These are phyloP conservation scores for Candida sp. DNA, from an alignment of 1,139 yeast species.

Conservation along the genomic window DNA sequence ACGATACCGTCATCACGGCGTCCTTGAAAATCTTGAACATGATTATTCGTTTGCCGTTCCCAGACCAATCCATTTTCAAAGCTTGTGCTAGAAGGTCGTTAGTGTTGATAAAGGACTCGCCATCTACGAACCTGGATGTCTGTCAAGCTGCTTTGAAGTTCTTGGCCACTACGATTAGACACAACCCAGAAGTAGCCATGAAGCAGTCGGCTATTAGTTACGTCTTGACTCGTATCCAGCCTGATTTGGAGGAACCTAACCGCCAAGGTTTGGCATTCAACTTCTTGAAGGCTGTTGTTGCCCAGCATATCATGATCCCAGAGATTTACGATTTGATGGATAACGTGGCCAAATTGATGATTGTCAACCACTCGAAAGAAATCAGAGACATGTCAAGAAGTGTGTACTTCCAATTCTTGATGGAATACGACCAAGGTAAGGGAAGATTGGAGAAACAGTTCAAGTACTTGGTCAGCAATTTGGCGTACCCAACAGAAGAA, in stretches of 20 bases:
- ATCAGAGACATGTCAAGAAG: slow-evolving; percentile 88
- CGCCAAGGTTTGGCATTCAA: slow-evolving; percentile 89
- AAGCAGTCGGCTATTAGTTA: slow-evolving; percentile 79
- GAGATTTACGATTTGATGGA: slow-evolving; percentile 94
- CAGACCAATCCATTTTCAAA: slow-evolving; percentile 57
- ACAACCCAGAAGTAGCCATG: slow-evolving; percentile 65
- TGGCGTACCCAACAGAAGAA: slow-evolving; percentile 82
- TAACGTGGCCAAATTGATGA: slow-evolving; percentile 80
- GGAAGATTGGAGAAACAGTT: slow-evolving; percentile 86
- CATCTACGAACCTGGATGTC: slow-evolving; percentile 79
- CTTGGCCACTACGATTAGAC: slow-evolving; percentile 73
- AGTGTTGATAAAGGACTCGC: slow-evolving; percentile 71
- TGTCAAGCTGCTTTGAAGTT: slow-evolving; percentile 83
- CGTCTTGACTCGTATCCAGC: slow-evolving; percentile 74
- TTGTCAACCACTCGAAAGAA: slow-evolving; percentile 84
- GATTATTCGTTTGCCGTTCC: slow-evolving; percentile 65
- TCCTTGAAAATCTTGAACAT: slow-evolving; percentile 67
- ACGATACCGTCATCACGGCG: slow-evolving; percentile 77
- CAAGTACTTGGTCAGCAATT: slow-evolving; percentile 79
- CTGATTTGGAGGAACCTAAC: slow-evolving; percentile 91
- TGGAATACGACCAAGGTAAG: slow-evolving; percentile 95
- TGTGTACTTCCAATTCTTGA: slow-evolving; percentile 82
- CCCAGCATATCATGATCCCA: slow-evolving; percentile 78
- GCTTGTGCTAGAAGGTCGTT: slow-evolving; percentile 67
- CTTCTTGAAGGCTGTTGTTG: slow-evolving; percentile 75